Percentiles rank a stretch among this genome's conserved stretches.
Conservation (phyloP, 352 stramenopile genomes). For the Pythium apleroticum region DNA sequence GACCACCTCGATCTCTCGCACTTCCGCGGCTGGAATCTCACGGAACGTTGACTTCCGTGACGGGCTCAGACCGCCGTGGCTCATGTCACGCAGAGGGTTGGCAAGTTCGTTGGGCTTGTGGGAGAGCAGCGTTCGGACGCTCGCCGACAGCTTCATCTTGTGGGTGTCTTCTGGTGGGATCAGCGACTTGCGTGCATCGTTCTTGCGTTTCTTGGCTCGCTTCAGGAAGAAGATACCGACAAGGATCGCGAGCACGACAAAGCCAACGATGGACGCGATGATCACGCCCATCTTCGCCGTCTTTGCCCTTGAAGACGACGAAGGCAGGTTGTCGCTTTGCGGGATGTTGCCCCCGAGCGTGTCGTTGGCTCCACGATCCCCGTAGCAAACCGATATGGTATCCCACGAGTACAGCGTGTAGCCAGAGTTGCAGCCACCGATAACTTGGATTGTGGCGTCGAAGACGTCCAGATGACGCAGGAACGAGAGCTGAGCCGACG, state of each 20-base stretch:
- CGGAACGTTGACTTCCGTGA: constrained; percentile 57
- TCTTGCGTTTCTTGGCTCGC: constrained; percentile 47
- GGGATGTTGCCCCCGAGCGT: constrained; percentile 13
- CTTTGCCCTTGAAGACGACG: constrained; percentile 33
- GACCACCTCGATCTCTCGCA: constrained; percentile 43
- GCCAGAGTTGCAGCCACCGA: constrained; percentile 38
- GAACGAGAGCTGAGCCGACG: constrained; percentile 50
- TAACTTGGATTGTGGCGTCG: constrained; percentile 41
- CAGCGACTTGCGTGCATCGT: constrained; percentile 26
- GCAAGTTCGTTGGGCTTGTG: constrained; percentile 39
- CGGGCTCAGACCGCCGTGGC: constrained; percentile 8
- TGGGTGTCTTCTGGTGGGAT: constrained; percentile 10
- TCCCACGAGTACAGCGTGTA: constrained; percentile 54
- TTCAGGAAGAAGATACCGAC: constrained; percentile 60
- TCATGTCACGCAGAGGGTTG: constrained; percentile 32
- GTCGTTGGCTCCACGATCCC: constrained; percentile 29
- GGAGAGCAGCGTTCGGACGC: constrained; percentile 36
- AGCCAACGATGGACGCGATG: constrained; percentile 38
- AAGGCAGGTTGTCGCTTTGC: constrained; percentile 41
- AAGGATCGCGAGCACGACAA: constrained; percentile 44
- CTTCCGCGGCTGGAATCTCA: constrained; percentile 44
- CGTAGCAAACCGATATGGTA: constrained; percentile 39
- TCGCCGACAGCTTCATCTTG: constrained; percentile 42
- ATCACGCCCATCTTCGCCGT: constrained; percentile 37
- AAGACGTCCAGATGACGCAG: constrained; percentile 52